These are phyloP conservation scores for Schizonepeta tenuifolia DNA, from an alignment of 257 asterid genomes.

Conservation along the genomic window DNA sequence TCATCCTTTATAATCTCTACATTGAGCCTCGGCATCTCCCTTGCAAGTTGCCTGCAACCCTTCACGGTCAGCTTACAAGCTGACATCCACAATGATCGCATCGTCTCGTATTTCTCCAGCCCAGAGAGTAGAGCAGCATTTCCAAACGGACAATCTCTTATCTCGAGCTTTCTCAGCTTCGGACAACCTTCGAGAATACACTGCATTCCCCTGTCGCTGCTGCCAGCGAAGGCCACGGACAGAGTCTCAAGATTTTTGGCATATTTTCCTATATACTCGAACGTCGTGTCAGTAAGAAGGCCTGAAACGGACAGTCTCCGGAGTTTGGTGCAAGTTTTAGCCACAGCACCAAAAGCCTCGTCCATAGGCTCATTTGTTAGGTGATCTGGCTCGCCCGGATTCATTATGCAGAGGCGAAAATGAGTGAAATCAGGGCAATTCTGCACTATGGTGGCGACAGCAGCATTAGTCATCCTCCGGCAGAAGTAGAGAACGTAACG, in stretches of 20 bases:
- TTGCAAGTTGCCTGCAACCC: constrained; percentile 68
- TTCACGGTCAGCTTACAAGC: constrained; percentile 65
- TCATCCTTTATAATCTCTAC: constrained; percentile 73
- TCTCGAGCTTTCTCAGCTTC: constrained; percentile 86
- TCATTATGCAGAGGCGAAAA: constrained; percentile 92
- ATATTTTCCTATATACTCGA: constrained; percentile 73
- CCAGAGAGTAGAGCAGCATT: constrained; percentile 68
- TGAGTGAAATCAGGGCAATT: constrained; percentile 89
- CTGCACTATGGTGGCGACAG: constrained; percentile 61
- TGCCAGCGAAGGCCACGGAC: constrained; percentile 84
- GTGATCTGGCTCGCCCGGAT: constrained; percentile 68
- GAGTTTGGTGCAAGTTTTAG: constrained; percentile 71
- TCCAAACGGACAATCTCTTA: constrained; percentile 83
- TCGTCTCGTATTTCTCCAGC: constrained; percentile 60
- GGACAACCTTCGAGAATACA: constrained; percentile 74
- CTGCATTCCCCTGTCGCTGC: constrained; percentile 80
- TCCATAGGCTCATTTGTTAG: constrained; percentile 82
- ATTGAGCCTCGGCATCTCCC: constrained; percentile 70
- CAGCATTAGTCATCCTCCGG: constrained; percentile 86
- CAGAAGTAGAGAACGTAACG: constrained; percentile 82
- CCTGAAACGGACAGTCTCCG: constrained; percentile 79
- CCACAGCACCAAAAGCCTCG: constrained; percentile 94
- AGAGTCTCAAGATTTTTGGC: constrained; percentile 83
- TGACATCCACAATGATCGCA: constrained; percentile 92
- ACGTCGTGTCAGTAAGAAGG: constrained; percentile 69